Evolutionary conservation across 2,329 filamentous ascomycete species (phyloP).

Genomic region (Apiospora rasikravindrae): DNA sequence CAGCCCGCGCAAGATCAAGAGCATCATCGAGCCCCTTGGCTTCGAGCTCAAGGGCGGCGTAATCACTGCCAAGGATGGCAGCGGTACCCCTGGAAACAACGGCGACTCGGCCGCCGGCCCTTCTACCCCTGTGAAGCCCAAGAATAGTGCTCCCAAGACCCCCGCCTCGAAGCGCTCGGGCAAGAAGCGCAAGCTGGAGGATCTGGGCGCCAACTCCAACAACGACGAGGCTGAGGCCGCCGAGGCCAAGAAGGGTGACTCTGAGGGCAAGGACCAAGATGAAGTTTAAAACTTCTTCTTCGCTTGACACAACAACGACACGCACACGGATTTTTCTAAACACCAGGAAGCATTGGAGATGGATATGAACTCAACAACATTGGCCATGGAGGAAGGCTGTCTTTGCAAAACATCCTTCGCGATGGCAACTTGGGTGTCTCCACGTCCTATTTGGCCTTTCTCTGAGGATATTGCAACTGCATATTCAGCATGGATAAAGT

Average conservation of each 20-base stretch:
- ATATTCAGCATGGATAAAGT: not conserved
- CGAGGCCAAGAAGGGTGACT: not conserved
- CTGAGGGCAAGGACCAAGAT: not conserved
- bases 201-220: too few relatives aligned
- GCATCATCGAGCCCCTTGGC: not conserved
- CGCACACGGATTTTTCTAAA: not conserved
- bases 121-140: not conserved
- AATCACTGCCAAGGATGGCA: not conserved
- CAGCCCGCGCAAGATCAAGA: not conserved
- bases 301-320: not conserved
- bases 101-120: not conserved
- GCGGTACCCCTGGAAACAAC: not conserved
- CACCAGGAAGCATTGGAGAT: not conserved
- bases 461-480: not conserved
- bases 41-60: not conserved
- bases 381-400: too few relatives aligned
- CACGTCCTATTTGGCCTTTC: not conserved
- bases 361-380: not conserved
- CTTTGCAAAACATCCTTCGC: too few relatives aligned
- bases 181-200: not conserved
- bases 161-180: not conserved
- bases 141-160: not conserved
- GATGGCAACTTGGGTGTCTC: not conserved
- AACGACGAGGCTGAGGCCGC: not conserved
- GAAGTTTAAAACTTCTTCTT: not conserved